phyloP scores from a whole-genome alignment of 2,329 filamentous ascomycete species.

The Dactylellina sp. region DNA sequence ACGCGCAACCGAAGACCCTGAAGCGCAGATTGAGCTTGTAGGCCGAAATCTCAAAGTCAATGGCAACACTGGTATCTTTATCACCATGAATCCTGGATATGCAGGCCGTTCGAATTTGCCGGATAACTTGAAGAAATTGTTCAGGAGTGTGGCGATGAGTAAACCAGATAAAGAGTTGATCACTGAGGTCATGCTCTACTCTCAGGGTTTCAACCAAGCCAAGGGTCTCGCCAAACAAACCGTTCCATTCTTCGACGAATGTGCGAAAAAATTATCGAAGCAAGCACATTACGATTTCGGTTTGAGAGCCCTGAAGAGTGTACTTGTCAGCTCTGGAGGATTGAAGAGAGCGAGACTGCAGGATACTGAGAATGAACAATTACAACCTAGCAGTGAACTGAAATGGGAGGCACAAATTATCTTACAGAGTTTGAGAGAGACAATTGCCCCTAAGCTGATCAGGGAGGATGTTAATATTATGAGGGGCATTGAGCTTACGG shows the following conservation, averaged over 20 bases:
- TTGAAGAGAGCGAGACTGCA: slow-evolving; percentile 77
- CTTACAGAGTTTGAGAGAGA: slow-evolving; percentile 97
- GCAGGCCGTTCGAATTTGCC: slow-evolving; percentile 97
- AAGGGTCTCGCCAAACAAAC: slow-evolving; percentile 94
- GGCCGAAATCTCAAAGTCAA: slow-evolving; percentile 91
- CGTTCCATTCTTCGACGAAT: slow-evolving; percentile 97
- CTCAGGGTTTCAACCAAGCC: slow-evolving; percentile 96
- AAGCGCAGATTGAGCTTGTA: slow-evolving; percentile 91
- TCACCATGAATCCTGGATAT: slow-evolving; percentile 99
- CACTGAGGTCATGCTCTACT: slow-evolving; percentile 99
- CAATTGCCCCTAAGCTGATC: slow-evolving; percentile 96
- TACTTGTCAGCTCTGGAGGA: slow-evolving; percentile 95
- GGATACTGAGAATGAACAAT: slow-evolving; percentile 57
- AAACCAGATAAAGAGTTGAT: slow-evolving; percentile 99
- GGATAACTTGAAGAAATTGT: slow-evolving; percentile 99
- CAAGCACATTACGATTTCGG: slow-evolving; percentile 99
- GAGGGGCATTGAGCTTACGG: slow-evolving; percentile 80
- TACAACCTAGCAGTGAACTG: slow-evolving; percentile 34
- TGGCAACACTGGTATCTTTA: slow-evolving; percentile 96
- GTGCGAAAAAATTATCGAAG: slow-evolving; percentile 82
- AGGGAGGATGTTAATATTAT: slow-evolving; percentile 90
- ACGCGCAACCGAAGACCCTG: slow-evolving; percentile 82
- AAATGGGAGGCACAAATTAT: slow-evolving; percentile 88
- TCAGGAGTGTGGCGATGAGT: slow-evolving; percentile 99
- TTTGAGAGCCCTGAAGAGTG: slow-evolving; percentile 96